Evolutionary conservation across 768 basidiomycete species (phyloP), one percentile per base, ranked within the genome.

Genomic region (Boletus subcaerulescens): DNA sequence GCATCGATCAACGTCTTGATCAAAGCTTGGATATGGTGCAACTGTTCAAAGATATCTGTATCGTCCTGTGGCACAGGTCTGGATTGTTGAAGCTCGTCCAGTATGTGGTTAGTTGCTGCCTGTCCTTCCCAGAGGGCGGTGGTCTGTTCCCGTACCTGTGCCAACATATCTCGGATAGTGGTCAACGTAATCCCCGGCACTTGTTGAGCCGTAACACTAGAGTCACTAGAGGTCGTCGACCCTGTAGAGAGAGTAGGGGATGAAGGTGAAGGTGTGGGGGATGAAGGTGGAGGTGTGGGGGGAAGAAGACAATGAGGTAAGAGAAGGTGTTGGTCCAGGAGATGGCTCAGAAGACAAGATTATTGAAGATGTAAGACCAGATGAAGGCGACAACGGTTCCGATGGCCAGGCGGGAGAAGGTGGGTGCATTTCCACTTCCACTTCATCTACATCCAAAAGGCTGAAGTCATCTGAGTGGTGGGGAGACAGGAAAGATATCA

Each of bases 391-490:
- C 6, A 71, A 70, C 1, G 56, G 49, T 50, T 60, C 65, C 1
- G 77, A 73, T 3, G 67, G 68, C 60, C 74, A 74, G 4, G 72
- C 71, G 3, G 73, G 75, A 22, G 76, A 76, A 22, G 65, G 61
- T n/a, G 70, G 65, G 31, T 40, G 56, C 31, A 66, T 41, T 33
- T 56, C 56, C 12, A 57, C 44, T 17, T 58, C 52, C 20, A 56
- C 60, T 56, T 69, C 58, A 54, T 74, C 75, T n/a, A 63, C 62
- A 55, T 65, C 76, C 74, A 79, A 64, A 67, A 76, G 56, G 73
- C 73, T 71, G 35, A 76, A 72, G 59, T 89, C 89, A 52, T 93
- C 90, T 0, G 91, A 92, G 58, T 91, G 86, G 57, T 88, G 86
- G 17, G 80, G 82, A 4, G 80, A 80, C 46, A 83, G 59, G 63